Evolutionary conservation across 176 grass and related monocot species (phyloP).

Genomic region (Raddia distichophylla): DNA sequence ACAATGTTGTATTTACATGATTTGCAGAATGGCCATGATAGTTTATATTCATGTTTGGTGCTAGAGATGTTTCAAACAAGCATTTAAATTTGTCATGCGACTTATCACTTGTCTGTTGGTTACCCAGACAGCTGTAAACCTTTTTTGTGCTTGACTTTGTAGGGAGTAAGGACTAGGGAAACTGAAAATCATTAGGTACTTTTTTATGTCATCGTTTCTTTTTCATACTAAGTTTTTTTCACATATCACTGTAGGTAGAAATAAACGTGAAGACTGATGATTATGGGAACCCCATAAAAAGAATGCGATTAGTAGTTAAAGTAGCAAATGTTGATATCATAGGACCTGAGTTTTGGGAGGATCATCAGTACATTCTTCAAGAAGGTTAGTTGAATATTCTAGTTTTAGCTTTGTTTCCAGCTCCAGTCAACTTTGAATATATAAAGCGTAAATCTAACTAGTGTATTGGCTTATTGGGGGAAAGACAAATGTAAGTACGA

Average conservation of each 20-base stretch:
- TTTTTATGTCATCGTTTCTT: background rate
- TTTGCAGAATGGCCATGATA: background rate
- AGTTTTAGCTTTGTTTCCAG: slow-evolving; percentile 28
- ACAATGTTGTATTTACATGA: background rate
- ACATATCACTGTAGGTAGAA: slow-evolving; percentile 45
- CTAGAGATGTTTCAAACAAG: slow-evolving; percentile 2
- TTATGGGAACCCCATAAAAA: slow-evolving; percentile 41
- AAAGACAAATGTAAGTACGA: slow-evolving; percentile 57
- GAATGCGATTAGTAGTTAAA: slow-evolving; percentile 32
- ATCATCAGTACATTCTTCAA: slow-evolving; percentile 58
- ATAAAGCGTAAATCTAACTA: slow-evolving; percentile 28
- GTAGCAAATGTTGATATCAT: slow-evolving; percentile 49
- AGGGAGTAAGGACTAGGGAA: background rate
- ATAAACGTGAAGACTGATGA: slow-evolving; percentile 43
- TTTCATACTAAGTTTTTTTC: background rate
- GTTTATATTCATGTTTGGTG: background rate
- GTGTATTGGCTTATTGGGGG: background rate
- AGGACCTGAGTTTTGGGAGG: slow-evolving; percentile 53
- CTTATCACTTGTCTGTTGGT: slow-evolving; percentile 1
- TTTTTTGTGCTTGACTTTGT: background rate
- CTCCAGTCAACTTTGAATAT: slow-evolving; percentile 15
- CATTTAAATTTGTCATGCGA: background rate
- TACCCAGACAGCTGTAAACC: background rate
- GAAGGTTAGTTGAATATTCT: slow-evolving; percentile 51
- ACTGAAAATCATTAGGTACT: background rate